Base-by-base conservation (phyloP, 352 stramenopile species). In the Phytopythium mirpurense region DNA sequence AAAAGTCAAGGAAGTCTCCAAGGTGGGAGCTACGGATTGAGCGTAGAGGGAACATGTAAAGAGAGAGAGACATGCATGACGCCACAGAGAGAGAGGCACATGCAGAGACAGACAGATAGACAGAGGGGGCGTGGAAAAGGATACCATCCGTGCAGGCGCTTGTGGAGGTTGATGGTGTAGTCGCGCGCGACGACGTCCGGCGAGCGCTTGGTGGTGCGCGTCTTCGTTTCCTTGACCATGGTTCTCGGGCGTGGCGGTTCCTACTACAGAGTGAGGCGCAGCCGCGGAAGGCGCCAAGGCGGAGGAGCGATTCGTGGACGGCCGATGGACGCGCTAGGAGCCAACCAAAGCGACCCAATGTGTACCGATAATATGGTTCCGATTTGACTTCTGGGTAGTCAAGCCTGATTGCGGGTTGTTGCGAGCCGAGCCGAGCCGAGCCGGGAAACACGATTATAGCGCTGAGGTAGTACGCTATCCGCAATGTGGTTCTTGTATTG, bases 111-210 rank as follows among this genome's bases (percentile, higher is more conserved):
- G 48, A 38, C 35, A 66, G 34, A 26, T 57, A 69, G 41, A 70
- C 56, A 57, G 52, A 51, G 40, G 48, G 60, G 70, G 62, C 65
- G 70, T 66, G 71, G 74, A 82, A 88, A 89, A 88, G 75, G 74
- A 88, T 92, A 92, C 80, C 73, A 78, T 83, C 78, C 74, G 74
- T 98, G 93, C 57, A 98, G 85, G 69, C 91, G 74, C 89, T 99
- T 99, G 82, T 98, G 93, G 57, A 99, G 88, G 78, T 99, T 97
- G 82, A 99, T 98, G 51, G 97, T 99, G 88, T 98, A 98, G 80
- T 99, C 96, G 70, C 96, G 92, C 57, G 90, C 97, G 53, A 98
- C 84, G 51, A 98, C 89, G 78, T 98, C 96, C 56, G 90, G 79
- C 59, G 75, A 79, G 64, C 81, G 79, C 80, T 93, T 93, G 62